Conservation (phyloP, 2,329 filamentous ascomycete species). For the Cercospora sojina region DNA sequence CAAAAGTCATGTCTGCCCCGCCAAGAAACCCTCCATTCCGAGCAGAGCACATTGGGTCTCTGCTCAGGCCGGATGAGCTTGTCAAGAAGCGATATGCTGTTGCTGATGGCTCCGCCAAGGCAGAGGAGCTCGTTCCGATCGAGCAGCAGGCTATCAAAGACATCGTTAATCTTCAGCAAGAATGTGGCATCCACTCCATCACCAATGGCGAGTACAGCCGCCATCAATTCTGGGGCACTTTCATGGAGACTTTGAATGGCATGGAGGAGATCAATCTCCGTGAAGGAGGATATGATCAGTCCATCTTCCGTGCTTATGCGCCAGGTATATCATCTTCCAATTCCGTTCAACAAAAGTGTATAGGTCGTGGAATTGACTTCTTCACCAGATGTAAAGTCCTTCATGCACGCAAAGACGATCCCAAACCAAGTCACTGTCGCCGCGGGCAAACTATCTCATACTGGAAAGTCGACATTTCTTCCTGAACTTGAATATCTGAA, state of each 20-base stretch:
- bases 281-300: slow-evolving; percentile 40
- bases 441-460: slow-evolving; percentile 58
- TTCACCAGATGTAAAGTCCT: slow-evolving; percentile 55
- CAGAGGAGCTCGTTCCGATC: slow-evolving; percentile 33
- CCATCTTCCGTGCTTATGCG: slow-evolving; percentile 59
- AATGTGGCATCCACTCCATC: slow-evolving; percentile 36
- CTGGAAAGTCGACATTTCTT: slow-evolving; percentile 55
- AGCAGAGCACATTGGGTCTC: slow-evolving; percentile 70
- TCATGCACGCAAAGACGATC: slow-evolving; percentile 58
- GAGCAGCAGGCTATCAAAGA: slow-evolving; percentile 37
- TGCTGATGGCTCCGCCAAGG: slow-evolving; percentile 33
- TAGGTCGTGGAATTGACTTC: neutral
- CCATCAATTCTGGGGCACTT: slow-evolving; percentile 37
- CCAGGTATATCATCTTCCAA: slow-evolving; percentile 38
- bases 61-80: slow-evolving; percentile 64
- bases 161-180: slow-evolving; percentile 37
- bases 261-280: slow-evolving; percentile 52
- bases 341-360: neutral
- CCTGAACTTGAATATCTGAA: slow-evolving; percentile 62
- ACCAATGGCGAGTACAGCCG: slow-evolving; percentile 39
- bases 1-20: slow-evolving; percentile 51
- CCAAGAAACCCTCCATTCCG: slow-evolving; percentile 59
- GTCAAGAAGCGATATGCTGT: slow-evolving; percentile 58
- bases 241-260: slow-evolving; percentile 40
- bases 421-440: slow-evolving; percentile 59